Evolutionary conservation across 805 yeast species (phyloP), one percentile per base, ranked within the genome.

Genomic region (Nakazawaea populi): DNA sequence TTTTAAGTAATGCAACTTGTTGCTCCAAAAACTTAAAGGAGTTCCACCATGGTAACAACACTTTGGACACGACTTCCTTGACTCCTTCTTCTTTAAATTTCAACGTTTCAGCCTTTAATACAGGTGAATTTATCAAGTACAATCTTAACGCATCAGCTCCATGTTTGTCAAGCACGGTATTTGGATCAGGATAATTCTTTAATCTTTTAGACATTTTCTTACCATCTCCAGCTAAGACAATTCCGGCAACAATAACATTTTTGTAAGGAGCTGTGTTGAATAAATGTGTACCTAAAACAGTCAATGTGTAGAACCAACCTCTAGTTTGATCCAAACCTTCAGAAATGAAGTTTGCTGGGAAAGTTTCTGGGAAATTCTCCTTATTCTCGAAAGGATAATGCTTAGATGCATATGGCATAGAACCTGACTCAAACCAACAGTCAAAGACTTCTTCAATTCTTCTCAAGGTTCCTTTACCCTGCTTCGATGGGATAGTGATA

Each of bases 291-390:
- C 98, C 99, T 63, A 94, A 78, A 28, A 94, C 97, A 44, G 96
- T 85, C 68, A 94, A 78, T 48, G 99, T 94, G 72, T 94, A 94
- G 74, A 94, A 94, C 99, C 99, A 94, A 67, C 99, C 99, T 82
- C 99, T 89, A 53, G 99, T 94, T 76, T 94, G 99, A 73, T 94
- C 99, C 61, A 94, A 80, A 73, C 99, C 99, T 77, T 94, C 99
- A 54, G 97, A 86, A 62, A 94, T 94, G 72, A 94, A 94, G 70
- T 94, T 92, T 43, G 96, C 99, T 44, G 99, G 99, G 84, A 89
- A 95, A 45, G 87, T 79, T 52, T 78, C 67, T 37, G 73, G 64
- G 73, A 92, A 92, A 45, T 68, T 68, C 12, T 88, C 90, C 66
- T 81, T 71, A 65, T 81, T 80, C 72, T 92, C 97, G 68, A 94